Evolutionary conservation across 129 eudicot species (phyloP), one percentile per base, ranked within the genome.

Genomic region (Ambrosia artemisiifolia): DNA sequence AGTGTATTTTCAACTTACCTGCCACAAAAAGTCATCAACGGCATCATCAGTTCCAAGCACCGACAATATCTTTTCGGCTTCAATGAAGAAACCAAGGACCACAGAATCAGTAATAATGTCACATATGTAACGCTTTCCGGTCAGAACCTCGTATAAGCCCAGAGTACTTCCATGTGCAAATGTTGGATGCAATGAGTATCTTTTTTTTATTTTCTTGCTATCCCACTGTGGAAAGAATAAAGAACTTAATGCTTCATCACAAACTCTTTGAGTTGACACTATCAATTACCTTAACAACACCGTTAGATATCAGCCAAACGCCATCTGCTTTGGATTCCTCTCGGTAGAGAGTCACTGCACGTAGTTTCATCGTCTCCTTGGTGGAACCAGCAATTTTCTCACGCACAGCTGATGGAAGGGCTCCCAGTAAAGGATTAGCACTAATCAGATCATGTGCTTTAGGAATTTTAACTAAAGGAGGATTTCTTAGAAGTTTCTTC

Each of bases 1-100:
- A 12, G 71, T 66, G 44, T 46, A 36, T 8, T 32, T 68, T 38
- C 8, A 77, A 6, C 77, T 42, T 80, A 87, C 98, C 98, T 79
- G 83, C 98, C 96, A 94, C 69, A 94, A 75, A 86, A 94, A 94
- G 73, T 87, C 86, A 70, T 90, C 96, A 44, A 94, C 87, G 46
- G 88, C 88, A 34, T 83, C 82, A 81, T 94, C 88, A 36, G 92
- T 79, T 78, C 91, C 84, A 70, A 85, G 79, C 8, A 86, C 82
- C 0, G 92, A 68, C 44, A 75, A 78, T 71, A 94, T 84, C 83
- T 84, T 90, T 77, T 85, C 92, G 51, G 87, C 77, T 79, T 94
- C 96, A 73, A 94, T 69, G 64, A 84, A 94, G 79, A 94, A 90
- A 76, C 96, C 89, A 28, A 90, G 85, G 7, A 86, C 93, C 50